These are phyloP conservation scores for Neoscytalidium dimidiatum DNA, from an alignment of 2,329 filamentous ascomycete genomes.

Conservation along the genomic window DNA sequence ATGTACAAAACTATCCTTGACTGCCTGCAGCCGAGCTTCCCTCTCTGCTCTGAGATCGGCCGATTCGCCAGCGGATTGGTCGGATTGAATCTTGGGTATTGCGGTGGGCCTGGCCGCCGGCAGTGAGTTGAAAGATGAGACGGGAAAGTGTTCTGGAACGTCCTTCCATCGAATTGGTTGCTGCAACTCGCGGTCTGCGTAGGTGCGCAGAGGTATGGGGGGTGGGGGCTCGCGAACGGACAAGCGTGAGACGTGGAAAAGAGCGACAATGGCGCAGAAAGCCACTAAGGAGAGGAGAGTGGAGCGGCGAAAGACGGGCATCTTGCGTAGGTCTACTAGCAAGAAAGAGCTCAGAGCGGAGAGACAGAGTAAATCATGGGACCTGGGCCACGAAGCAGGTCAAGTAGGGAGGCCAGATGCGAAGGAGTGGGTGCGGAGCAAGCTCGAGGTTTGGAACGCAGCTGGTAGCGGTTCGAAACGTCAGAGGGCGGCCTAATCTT, in stretches of 20 bases:
- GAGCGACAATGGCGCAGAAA: slow-evolving; percentile 32
- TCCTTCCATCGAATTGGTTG: slow-evolving; percentile 36
- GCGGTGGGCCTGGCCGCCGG: slow-evolving; percentile 31
- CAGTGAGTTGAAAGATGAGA: slow-evolving; percentile 33
- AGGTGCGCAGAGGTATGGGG: slow-evolving; percentile 29
- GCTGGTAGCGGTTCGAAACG: not conserved
- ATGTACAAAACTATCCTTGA: slow-evolving; percentile 40
- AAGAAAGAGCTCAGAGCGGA: not conserved
- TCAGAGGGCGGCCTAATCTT: not conserved
- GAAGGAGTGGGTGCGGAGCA: not conserved
- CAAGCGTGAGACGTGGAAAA: slow-evolving; percentile 31
- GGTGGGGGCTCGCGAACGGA: slow-evolving; percentile 24
- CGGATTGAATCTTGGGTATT: slow-evolving; percentile 41
- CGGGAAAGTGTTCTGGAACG: slow-evolving; percentile 32
- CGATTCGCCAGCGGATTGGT: slow-evolving; percentile 36
- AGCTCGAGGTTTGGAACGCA: not conserved
- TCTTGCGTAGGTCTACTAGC: slow-evolving; percentile 26
- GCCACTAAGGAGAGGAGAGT: slow-evolving; percentile 30
- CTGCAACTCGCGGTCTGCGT: slow-evolving; percentile 25
- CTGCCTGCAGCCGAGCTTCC: slow-evolving; percentile 33
- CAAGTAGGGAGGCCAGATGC: not conserved
- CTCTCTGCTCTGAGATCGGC: slow-evolving; percentile 31
- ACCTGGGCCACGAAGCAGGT: not conserved
- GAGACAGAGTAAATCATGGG: not conserved
- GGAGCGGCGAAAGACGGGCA: slow-evolving; percentile 33